A percentile compares a stretch with the other conserved stretches of the same genome.
phyloP scores from a whole-genome alignment of 305 asterid genomes.

The Fraxinus platypoda region DNA sequence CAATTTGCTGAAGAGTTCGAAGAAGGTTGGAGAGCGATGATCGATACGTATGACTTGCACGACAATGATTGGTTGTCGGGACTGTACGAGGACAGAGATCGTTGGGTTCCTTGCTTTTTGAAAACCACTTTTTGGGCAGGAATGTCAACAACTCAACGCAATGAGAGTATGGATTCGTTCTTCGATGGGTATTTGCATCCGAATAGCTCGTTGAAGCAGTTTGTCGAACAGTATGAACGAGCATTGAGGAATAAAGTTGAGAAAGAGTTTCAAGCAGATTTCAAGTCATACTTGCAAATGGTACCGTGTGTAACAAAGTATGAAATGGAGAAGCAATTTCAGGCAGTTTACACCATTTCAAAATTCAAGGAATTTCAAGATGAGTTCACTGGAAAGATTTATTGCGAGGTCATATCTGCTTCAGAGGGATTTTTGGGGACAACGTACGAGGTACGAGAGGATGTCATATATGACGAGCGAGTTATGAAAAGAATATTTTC shows the following conservation, averaged over 20 bases:
- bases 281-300: background rate
- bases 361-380: background rate
- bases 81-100: background rate
- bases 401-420: background rate
- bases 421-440: background rate
- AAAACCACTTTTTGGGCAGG: background rate
- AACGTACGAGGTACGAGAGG: background rate
- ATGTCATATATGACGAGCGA: background rate
- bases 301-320: background rate
- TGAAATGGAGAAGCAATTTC: background rate
- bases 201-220: background rate
- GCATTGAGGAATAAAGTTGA: background rate
- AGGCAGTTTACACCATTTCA: background rate
- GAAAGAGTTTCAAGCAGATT: background rate
- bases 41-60: background rate
- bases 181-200: background rate
- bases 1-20: background rate
- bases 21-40: background rate
- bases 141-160: background rate
- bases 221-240: background rate
- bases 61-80: background rate
- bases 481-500: background rate
- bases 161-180: background rate
- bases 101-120: background rate
- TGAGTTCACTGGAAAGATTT: background rate